Evolutionary conservation across 805 yeast species (phyloP), one percentile per base, ranked within the genome.

Genomic region (Candida patagonica): DNA sequence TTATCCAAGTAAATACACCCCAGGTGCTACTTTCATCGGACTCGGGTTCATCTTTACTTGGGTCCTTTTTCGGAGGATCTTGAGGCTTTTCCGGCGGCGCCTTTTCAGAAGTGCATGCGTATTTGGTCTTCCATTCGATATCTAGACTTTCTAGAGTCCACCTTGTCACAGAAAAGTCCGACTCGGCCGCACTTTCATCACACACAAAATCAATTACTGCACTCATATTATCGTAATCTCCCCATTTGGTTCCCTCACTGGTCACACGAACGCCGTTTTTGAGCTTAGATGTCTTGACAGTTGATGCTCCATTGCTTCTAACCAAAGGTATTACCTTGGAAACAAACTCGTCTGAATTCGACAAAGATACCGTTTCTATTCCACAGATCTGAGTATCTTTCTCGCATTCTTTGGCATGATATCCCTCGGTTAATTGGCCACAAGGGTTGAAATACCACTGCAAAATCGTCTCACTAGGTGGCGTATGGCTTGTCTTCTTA

Each of bases 1-100:
- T 84, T 7, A 86, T 53, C 78, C 89, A 84, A 2, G 87, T 74
- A 56, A 88, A 74, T 71, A 88, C 74, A 39, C 94, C 92, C 79
- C 89, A 77, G 17, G 53, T 46, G 27, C 47, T 51, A 10, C 47
- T 45, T 6, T 33, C 27, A 33, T 33, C 37, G 7, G 55, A 42
- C 7, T 29, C 25, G 6, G 31, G 33, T 6, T 44, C 33, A 4
- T 22, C 30, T 12, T 54, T 47, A 4, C 48, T 50, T 38, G 52
- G 61, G n/a, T 56, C 49, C 15, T 53, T 48, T 13, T 20, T 26
- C 7, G 15, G 37, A 30, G 38, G 29, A 10, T 33, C 31, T 26
- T 51, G 44, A n/a, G n/a, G n/a, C n/a, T n/a, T n/a, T n/a, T n/a
- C n/a, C n/a, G n/a, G n/a, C 26, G 25, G 23, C 6, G 21, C 21